Base-by-base conservation (phyloP, 176 grass and related monocot species). In the Poa pratensis region DNA sequence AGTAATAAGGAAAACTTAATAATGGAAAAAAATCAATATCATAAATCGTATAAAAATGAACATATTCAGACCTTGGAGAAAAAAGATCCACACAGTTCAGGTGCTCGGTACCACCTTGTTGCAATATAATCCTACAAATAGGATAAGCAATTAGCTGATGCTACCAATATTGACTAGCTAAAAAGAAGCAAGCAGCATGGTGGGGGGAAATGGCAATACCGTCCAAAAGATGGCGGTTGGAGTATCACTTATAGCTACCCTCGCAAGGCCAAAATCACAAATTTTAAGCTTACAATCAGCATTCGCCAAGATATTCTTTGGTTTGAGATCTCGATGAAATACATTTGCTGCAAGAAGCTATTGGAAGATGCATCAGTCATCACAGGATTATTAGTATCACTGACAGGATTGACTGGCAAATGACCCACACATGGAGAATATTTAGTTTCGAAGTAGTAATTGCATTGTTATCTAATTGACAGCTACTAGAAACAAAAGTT, bases 231-330 rank as follows among this genome's bases (percentile, higher is more conserved):
- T 95, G 72, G 93, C 94, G 26, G 96, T 98, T 70, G 96, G 96
- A 80, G 96, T 94, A 73, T 98, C 96, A 20, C 69, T 89, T 54
- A 98, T 95, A 82, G 96, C 93, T 55, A 98, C 96, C 53, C 96
- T 95, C 42, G 96, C 96, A 55, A 98, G 78, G 66, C 96, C 96
- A 71, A 98, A 98, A 78, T 98, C 96, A 24, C 96, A 98, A 86
- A 98, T 98, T 87, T 98, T 98, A 75, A 98, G 93, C 88, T 98
- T 98, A 81, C 96, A 98, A 88, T 98, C 94, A 72, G 96, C 87
- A 90, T 98, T 98, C 14, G 96, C 96, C 80, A 98, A 84, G 35
- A 98, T 98, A 72, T 98, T 98, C 79, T 98, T 98, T 26, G 96
- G 96, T 83, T 98, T 98, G 65, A 98, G 90, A 88, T 98, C 96